A percentile compares a stretch with the other conserved stretches of the same genome.
phyloP scores from a whole-genome alignment of 2,329 filamentous ascomycete species.

The Elsinoe perseae region DNA sequence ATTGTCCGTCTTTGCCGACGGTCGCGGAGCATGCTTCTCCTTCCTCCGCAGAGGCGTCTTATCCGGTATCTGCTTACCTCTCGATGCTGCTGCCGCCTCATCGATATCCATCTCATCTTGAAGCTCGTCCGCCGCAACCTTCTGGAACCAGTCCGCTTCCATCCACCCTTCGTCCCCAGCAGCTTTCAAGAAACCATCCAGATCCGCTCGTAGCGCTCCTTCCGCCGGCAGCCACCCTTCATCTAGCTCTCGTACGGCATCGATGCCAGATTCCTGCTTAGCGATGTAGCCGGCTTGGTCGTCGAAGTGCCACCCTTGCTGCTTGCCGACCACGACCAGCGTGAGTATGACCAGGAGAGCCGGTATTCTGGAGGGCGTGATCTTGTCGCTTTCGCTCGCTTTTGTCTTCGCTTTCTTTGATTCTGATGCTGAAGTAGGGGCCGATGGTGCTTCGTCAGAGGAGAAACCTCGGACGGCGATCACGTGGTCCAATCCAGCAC shows the following conservation, averaged over 20 bases:
- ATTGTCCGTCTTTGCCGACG: slow-evolving; percentile 13
- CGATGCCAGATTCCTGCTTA: slow-evolving; percentile 9
- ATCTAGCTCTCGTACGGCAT: slow-evolving; percentile 14
- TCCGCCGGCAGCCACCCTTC: slow-evolving; percentile 10
- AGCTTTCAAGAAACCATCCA: background rate
- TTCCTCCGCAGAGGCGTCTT: slow-evolving; percentile 31
- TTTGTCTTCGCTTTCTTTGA: background rate
- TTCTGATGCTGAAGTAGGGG: background rate
- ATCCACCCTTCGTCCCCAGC: slow-evolving; percentile 16
- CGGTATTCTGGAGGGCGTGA: slow-evolving; percentile 10
- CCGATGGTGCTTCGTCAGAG: background rate
- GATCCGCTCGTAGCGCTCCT: slow-evolving; percentile 5
- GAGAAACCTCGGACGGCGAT: slow-evolving; percentile 1
- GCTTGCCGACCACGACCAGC: slow-evolving; percentile 12
- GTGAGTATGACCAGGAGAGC: slow-evolving; percentile 15
- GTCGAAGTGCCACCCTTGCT: background rate
- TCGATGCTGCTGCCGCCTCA: background rate
- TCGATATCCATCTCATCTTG: slow-evolving; percentile 10
- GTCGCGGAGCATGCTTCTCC: slow-evolving; percentile 26
- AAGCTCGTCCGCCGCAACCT: background rate
- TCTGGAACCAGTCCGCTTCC: slow-evolving; percentile 17
- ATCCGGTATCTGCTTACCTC: slow-evolving; percentile 18
- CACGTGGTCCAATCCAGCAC: slow-evolving; percentile 13
- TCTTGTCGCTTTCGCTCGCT: background rate
- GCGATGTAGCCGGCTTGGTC: slow-evolving; percentile 7